A percentile compares a stretch with the other conserved stretches of the same genome.
Conservation (phyloP, 768 basidiomycete species). For the Postia placenta region DNA sequence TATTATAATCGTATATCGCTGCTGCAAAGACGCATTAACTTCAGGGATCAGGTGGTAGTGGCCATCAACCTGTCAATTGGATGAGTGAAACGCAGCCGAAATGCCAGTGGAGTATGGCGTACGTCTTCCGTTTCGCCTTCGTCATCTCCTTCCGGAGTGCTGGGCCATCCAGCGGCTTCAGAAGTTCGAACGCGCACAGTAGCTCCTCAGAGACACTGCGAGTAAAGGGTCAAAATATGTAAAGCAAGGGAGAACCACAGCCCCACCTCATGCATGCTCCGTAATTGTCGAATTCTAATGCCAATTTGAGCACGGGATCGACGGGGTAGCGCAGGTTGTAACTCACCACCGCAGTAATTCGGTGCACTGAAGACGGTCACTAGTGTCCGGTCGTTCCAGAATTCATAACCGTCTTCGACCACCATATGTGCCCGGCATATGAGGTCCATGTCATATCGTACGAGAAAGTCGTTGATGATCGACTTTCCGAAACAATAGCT, state of each 20-base stretch:
- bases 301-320: not conserved
- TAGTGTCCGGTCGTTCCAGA: constrained; percentile 97
- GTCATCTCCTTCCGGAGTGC: constrained; percentile 98
- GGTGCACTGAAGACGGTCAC: constrained; percentile 99
- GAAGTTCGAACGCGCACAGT: constrained; percentile 93
- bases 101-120: not conserved
- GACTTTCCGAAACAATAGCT: constrained; percentile 99
- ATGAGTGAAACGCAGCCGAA: not conserved
- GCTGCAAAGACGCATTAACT: no score
- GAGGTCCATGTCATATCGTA: constrained; percentile 96
- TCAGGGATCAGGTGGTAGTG: constrained; percentile 19
- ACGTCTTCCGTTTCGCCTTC: constrained; percentile 98
- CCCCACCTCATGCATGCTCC: constrained; percentile 89
- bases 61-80: constrained; percentile 19
- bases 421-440: constrained; percentile 99
- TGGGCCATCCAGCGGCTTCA: constrained; percentile 92
- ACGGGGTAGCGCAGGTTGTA: not conserved
- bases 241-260: not conserved
- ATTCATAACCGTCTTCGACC: constrained; percentile 98
- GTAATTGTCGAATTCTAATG: constrained; percentile 87
- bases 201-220: constrained; percentile 91
- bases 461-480: constrained; percentile 93
- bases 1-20: constrained; percentile 19
- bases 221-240: not conserved
- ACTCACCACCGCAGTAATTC: constrained; percentile 91